phyloP scores from a whole-genome alignment of 495 filamentous ascomycete genomes.

The Talaromyces borbonicus region DNA sequence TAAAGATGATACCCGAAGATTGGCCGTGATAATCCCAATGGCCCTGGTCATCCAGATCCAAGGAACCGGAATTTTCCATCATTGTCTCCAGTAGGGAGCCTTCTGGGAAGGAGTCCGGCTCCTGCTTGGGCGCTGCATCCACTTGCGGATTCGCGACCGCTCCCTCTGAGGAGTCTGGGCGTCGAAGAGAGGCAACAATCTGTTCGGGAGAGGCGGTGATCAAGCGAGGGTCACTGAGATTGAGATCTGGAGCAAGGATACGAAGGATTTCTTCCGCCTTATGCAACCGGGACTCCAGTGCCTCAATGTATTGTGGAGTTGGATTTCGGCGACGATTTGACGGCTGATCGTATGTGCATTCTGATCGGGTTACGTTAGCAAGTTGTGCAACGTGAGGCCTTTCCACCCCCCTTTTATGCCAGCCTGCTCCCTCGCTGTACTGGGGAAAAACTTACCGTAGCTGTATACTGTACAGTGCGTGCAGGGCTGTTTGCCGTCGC shows the following conservation, averaged over 20 bases:
- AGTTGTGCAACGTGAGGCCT: no score
- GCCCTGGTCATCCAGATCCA: slow-evolving; percentile 86
- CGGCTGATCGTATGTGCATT: slow-evolving; percentile 96
- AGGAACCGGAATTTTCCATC: slow-evolving; percentile 80
- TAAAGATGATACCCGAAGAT: slow-evolving; percentile 83
- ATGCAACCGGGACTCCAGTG: slow-evolving; percentile 72
- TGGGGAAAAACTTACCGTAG: slow-evolving; percentile 61
- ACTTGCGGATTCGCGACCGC: slow-evolving; percentile 5
- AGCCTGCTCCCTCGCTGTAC: no score
- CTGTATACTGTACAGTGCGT: slow-evolving; percentile 97
- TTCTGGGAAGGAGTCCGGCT: slow-evolving; percentile 27
- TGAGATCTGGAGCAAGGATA: slow-evolving; percentile 73
- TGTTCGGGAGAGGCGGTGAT: slow-evolving; percentile 55
- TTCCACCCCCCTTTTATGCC: no score
- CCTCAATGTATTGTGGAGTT: slow-evolving; percentile 90
- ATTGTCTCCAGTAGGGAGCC: slow-evolving; percentile 86
- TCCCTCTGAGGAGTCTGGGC: slow-evolving; percentile 15
- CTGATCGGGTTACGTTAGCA: slow-evolving; percentile 41
- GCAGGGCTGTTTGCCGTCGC: slow-evolving; percentile 94
- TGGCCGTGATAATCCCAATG: slow-evolving; percentile 93
- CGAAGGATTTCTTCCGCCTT: slow-evolving; percentile 73
- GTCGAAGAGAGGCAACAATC: slow-evolving; percentile 20
- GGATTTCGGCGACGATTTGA: slow-evolving; percentile 93
- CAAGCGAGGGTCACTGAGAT: slow-evolving; percentile 73
- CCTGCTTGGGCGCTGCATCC: slow-evolving; percentile 8